phyloP scores from a whole-genome alignment of 306 rosid genomes.

The Vigna reflexopilosa region DNA sequence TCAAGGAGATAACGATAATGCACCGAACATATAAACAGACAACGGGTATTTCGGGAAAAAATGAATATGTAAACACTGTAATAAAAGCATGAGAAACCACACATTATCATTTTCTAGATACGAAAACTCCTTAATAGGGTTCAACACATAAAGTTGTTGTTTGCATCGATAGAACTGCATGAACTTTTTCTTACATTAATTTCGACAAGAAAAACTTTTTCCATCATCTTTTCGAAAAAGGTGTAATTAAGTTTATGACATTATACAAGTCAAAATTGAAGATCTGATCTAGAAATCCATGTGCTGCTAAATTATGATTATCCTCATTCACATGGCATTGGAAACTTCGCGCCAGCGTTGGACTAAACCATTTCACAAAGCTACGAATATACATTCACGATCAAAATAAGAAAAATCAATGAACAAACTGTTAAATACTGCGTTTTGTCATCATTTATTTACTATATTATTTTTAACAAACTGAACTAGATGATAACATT shows the following conservation, averaged over 20 bases:
- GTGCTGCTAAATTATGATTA: conserved; percentile 42
- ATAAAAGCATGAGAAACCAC: conserved; percentile 7
- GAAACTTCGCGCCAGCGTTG: conserved; percentile 37
- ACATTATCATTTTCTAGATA: conserved; percentile 6
- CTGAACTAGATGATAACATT: background rate
- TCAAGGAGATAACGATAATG: conserved; percentile 16
- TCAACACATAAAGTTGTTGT: conserved; percentile 9
- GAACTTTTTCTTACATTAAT: conserved; percentile 12
- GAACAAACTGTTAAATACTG: no score
- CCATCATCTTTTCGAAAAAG: conserved; percentile 28
- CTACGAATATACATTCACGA: no score
- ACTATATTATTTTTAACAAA: no score
- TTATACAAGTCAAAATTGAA: conserved; percentile 36
- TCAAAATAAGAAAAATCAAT: no score
- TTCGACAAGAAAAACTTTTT: background rate
- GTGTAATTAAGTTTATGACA: background rate
- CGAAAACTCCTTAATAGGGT: background rate
- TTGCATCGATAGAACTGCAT: background rate
- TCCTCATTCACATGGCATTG: conserved; percentile 40
- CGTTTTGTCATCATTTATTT: no score
- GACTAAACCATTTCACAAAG: background rate
- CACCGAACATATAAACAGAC: conserved; percentile 22
- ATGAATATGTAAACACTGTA: background rate
- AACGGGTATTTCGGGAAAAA: background rate
- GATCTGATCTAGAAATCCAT: conserved; percentile 45